Evolutionary conservation across 2,329 filamentous ascomycete genomes (phyloP).

Genomic region (Neocatenulostroma microsporum): DNA sequence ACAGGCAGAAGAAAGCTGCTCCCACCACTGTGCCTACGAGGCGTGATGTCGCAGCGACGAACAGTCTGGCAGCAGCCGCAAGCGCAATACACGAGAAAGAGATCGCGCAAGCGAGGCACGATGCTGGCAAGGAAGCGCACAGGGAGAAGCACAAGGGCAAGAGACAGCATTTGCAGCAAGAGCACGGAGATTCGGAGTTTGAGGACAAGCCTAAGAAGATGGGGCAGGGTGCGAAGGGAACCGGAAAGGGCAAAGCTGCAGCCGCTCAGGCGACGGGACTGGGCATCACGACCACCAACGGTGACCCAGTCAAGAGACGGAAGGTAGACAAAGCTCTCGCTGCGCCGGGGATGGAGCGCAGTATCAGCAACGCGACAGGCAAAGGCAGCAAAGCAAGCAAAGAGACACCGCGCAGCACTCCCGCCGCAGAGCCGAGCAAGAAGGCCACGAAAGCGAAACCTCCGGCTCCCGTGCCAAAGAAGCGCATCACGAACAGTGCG

Average conservation of each 20-base stretch:
- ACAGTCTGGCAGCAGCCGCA: conserved; percentile 60
- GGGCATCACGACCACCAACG: conserved; percentile 57
- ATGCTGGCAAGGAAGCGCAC: conserved; percentile 60
- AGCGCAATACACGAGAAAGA: conserved; percentile 73
- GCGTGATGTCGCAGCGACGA: conserved; percentile 68
- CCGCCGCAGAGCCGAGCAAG: conserved; percentile 49
- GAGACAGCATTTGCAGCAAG: conserved; percentile 37
- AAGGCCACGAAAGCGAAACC: conserved; percentile 50
- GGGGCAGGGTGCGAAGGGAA: conserved; percentile 45
- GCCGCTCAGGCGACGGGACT: conserved; percentile 36
- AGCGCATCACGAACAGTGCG: conserved; percentile 54
- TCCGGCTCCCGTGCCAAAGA: conserved; percentile 65
- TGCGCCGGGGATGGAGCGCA: conserved; percentile 54
- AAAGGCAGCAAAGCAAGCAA: conserved; percentile 23
- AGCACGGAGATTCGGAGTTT: conserved; percentile 68
- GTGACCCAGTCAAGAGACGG: conserved; percentile 61
- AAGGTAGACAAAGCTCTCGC: conserved; percentile 62
- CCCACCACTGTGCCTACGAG: conserved; percentile 56
- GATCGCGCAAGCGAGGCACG: conserved; percentile 70
- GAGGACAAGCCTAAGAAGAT: conserved; percentile 66
- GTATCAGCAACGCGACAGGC: conserved; percentile 47
- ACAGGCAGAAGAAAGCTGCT: conserved; percentile 53
- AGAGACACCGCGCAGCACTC: conserved; percentile 62
- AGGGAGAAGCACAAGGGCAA: conserved; percentile 65
- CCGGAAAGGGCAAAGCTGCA: conserved; percentile 54